Evolutionary conservation across 352 stramenopile species (phyloP), one percentile per base, ranked within the genome.

Genomic region (Plasmopara muralis): DNA sequence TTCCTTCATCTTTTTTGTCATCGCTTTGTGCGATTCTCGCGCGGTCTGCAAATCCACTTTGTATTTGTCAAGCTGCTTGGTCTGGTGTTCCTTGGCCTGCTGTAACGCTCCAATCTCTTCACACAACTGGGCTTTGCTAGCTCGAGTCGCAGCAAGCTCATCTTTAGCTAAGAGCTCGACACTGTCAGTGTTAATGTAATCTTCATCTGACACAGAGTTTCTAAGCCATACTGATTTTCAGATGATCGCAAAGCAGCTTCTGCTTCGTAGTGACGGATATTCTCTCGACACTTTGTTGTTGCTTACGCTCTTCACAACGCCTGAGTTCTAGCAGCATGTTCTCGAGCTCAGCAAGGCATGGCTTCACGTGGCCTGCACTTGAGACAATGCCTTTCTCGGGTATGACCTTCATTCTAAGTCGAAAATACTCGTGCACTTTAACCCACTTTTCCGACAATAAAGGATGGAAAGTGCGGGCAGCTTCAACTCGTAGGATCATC

Each of bases 91-190:
- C 14, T 83, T 80, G 6, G 53, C 40, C 40, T 82, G 77, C 48
- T 83, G 67, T 20, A 90, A 54, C 18, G 48, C 61, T 0, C 80
- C 80, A 29, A 87, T 72, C 58, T 78, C 64, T 47, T 78, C 74
- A 53, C 69, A 90, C 20, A 88, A 29, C 46, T 70, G 72, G 28
- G 59, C 58, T 50, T 74, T 86, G 43, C 67, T 70, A 8, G 55
- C 47, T 39, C 81, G 70, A 4, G 67, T 58, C 35, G 43, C 43
- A 30, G 57, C 69, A 28, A 90, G 52, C 40, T 86, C 77, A 53
- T 85, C 70, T 67, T 82, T 73, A 9, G 66, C 77, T 88, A 28
- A 9, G 43, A 5, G 13, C 0, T 57, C 48, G 42, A 3, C 40
- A 15, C 48, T 16, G 49, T 47, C 33, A 52, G n/a, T 30, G 18